Base-by-base conservation (phyloP, 164 flowering plant species). In the Stephania japonica region DNA sequence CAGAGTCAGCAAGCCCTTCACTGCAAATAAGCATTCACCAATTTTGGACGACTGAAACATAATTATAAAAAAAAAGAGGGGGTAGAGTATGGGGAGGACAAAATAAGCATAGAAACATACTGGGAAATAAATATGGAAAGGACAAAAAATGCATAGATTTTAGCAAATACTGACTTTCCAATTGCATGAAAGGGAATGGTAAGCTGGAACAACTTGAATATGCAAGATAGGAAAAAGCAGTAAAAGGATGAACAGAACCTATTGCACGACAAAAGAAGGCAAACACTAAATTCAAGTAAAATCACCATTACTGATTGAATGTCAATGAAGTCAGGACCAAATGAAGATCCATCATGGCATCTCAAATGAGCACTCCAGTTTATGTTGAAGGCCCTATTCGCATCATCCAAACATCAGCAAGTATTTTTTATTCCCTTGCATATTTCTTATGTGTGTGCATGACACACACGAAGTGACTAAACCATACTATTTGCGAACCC, bases 1-100 rank as follows among this genome's bases (percentile, higher is more conserved):
- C 78, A 92, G 78, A 72, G 82, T 82, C 80, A 84, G 86, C 85
- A 95, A 82, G 59, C 99, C 97, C 81, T 85, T 91, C 71, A 89
- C 99, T 93, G 90, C 80, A 86, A 50, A 32, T 56, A 16, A 16
- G 63, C 63, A 56, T 56, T 56, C 49, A 67, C 4, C 43, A 42
- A 16, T n/a, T 66, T 27, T 12, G 12, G 12, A n/a, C 68, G n/a
- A 66, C 7, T 27, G 16, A 66, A 66, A 66, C 42, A 64, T 25
- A 65, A 65, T 32, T n/a, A n/a, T n/a, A n/a, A n/a, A n/a, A n/a
- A 32, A 32, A 32, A 32, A 32, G 38, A n/a, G n/a, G n/a, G n/a
- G n/a, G n/a, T n/a, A n/a, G 38, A 0, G 38, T 32, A 32, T 32
- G 4, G 38, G 4, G 38, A 32, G 38, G 38, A 32, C 38, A 1